Conservation (phyloP, 2,329 filamentous ascomycete species). For the Fusarium virguliforme region DNA sequence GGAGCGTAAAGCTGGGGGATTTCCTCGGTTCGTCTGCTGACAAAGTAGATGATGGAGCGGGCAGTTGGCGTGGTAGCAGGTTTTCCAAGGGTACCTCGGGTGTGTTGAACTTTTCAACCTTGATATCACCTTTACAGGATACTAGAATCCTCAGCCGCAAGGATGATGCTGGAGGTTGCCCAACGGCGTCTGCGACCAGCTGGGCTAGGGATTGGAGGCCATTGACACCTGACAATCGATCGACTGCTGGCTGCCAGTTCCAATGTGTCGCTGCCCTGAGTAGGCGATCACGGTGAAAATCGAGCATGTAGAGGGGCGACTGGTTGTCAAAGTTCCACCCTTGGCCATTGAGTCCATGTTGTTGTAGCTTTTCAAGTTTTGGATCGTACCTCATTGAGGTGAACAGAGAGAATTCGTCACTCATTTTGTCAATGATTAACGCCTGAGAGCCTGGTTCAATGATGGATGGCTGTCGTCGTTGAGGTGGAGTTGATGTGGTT, state of each 20-base stretch:
- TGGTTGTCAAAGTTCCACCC: constrained; percentile 68
- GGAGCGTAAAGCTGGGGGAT: constrained; percentile 59
- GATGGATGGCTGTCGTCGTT: background rate
- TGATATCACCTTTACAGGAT: constrained; percentile 63
- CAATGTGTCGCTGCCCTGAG: constrained; percentile 74
- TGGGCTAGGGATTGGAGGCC: constrained; percentile 62
- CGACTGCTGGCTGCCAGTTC: constrained; percentile 66
- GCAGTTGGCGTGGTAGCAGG: constrained; percentile 72
- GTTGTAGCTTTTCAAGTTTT: constrained; percentile 64
- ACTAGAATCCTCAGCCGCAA: constrained; percentile 72
- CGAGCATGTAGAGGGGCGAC: constrained; percentile 84
- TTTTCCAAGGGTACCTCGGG: constrained; percentile 63
- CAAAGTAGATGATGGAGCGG: constrained; percentile 58
- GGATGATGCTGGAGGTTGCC: constrained; percentile 53
- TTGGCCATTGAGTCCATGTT: constrained; percentile 57
- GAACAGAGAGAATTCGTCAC: constrained; percentile 73
- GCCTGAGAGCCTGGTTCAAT: background rate
- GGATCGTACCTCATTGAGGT: constrained; percentile 82
- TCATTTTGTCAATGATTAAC: constrained; percentile 49
- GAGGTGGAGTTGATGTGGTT: constrained; percentile 4
- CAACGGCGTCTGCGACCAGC: constrained; percentile 57
- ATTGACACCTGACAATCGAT: constrained; percentile 61
- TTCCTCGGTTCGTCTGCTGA: constrained; percentile 49
- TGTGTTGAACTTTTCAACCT: constrained; percentile 58
- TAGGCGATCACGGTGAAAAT: constrained; percentile 84